phyloP scores from a whole-genome alignment of 2,329 filamentous ascomycete genomes.

The Curvularia eragrostidis region DNA sequence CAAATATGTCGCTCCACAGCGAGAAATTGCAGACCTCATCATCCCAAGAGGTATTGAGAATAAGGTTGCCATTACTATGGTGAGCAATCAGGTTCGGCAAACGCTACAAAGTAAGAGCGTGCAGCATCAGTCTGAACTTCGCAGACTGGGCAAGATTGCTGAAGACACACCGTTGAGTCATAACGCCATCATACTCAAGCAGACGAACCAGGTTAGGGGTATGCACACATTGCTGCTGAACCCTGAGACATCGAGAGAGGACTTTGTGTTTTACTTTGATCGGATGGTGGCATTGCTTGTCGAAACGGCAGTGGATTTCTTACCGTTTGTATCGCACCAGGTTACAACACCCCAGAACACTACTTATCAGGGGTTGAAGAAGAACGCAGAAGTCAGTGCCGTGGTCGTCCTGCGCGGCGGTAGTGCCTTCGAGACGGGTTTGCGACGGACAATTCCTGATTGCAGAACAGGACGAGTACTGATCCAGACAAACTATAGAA shows the following conservation, averaged over 20 bases:
- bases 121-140: conserved; percentile 79
- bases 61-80: conserved; percentile 91
- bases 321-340: conserved; percentile 68
- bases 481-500: conserved; percentile 77
- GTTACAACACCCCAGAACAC: conserved; percentile 75
- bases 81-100: conserved; percentile 89
- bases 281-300: conserved; percentile 83
- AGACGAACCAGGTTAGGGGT: conserved; percentile 79
- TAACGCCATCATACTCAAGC: conserved; percentile 75
- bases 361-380: conserved; percentile 73
- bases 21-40: conserved; percentile 91
- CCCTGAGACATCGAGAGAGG: conserved; percentile 77
- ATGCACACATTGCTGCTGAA: conserved; percentile 93
- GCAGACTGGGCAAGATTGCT: conserved; percentile 74
- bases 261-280: conserved; percentile 98
- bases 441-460: conserved; percentile 90
- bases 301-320: conserved; percentile 65
- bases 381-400: conserved; percentile 70
- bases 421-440: conserved; percentile 82
- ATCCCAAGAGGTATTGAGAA: conserved; percentile 96
- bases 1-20: conserved; percentile 90
- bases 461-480: conserved; percentile 87
- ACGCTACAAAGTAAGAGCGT: conserved; percentile 86
- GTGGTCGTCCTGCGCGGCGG: conserved; percentile 90
- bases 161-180: conserved; percentile 75